A percentile compares a stretch with the other conserved stretches of the same genome.
Conservation (phyloP, 1,139 yeast genomes). For the Debaryomycetaceae sp. region DNA sequence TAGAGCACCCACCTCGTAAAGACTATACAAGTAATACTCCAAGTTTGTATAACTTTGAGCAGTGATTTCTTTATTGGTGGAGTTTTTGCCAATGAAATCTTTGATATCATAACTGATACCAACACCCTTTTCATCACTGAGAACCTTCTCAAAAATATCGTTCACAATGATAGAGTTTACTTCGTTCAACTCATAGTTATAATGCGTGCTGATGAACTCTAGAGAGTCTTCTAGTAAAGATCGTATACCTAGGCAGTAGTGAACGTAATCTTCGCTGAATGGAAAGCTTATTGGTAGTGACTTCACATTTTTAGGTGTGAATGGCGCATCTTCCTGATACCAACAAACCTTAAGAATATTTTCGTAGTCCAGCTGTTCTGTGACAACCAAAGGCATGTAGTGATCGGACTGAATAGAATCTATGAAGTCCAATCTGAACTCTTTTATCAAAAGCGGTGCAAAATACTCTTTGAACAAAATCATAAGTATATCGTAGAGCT, state of each 20-base stretch:
- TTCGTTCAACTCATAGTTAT: constrained; percentile 45
- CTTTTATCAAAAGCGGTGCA: constrained; percentile 52
- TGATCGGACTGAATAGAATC: constrained; percentile 73
- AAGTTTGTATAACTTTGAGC: constrained; percentile 86
- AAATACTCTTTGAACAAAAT: constrained; percentile 57
- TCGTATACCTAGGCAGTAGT: constrained; percentile 74
- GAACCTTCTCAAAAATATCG: constrained; percentile 63
- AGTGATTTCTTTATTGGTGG: constrained; percentile 82
- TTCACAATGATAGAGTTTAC: constrained; percentile 50
- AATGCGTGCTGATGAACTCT: constrained; percentile 64
- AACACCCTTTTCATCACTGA: constrained; percentile 47
- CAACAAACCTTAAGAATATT: constrained; percentile 65
- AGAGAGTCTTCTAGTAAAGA: constrained; percentile 61
- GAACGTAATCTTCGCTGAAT: constrained; percentile 84
- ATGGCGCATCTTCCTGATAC: constrained; percentile 56
- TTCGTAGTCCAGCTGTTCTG: constrained; percentile 57
- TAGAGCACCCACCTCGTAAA: constrained; percentile 52
- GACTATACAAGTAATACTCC: constrained; percentile 73
- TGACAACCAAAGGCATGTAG: constrained; percentile 80
- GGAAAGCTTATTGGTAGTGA: constrained; percentile 74
- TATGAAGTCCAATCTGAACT: constrained; percentile 61
- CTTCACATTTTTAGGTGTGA: constrained; percentile 34
- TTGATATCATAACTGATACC: constrained; percentile 68
- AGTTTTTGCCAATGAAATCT: constrained; percentile 54
- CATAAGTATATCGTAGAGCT: constrained; percentile 62